Conservation (phyloP, 2,329 filamentous ascomycete genomes). For the Talaromyces verruculosus region DNA sequence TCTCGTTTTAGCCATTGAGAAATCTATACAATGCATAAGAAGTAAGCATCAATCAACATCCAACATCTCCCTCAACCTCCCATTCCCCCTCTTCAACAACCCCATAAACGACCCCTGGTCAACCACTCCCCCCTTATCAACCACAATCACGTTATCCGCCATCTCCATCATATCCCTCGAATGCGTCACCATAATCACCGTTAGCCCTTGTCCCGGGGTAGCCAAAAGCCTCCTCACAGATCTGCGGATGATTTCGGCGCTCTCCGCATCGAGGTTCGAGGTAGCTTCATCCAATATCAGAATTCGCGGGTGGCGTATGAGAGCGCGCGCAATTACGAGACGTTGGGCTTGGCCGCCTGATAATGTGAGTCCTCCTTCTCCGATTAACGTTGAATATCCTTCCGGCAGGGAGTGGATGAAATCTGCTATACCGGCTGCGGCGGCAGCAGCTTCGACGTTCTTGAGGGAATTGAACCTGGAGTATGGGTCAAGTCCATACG, state of each 20-base stretch:
- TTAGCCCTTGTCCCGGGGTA: conserved; percentile 49
- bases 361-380: conserved; percentile 71
- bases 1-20: not conserved
- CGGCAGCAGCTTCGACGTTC: conserved; percentile 56
- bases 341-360: conserved; percentile 83
- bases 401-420: conserved; percentile 71
- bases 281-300: conserved; percentile 87
- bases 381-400: conserved; percentile 71
- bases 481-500: conserved; percentile 66
- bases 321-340: conserved; percentile 74
- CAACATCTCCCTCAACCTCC: conserved; percentile 48
- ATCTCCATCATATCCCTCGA: conserved; percentile 81
- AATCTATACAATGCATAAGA: not conserved
- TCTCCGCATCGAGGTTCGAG: conserved; percentile 71
- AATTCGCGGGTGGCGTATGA: conserved; percentile 68
- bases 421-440: conserved; percentile 65
- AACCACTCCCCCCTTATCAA: conserved; percentile 66
- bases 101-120: conserved; percentile 69
- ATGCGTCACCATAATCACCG: conserved; percentile 81
- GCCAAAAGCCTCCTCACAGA: conserved; percentile 59
- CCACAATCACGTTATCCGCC: conserved; percentile 69
- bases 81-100: conserved; percentile 50
- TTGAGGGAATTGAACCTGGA: conserved; percentile 51
- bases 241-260: conserved; percentile 62
- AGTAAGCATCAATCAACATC: conserved; percentile 22